Conservation (phyloP, 177 flowering plant genomes). For the Tripterygium wilfordii region DNA sequence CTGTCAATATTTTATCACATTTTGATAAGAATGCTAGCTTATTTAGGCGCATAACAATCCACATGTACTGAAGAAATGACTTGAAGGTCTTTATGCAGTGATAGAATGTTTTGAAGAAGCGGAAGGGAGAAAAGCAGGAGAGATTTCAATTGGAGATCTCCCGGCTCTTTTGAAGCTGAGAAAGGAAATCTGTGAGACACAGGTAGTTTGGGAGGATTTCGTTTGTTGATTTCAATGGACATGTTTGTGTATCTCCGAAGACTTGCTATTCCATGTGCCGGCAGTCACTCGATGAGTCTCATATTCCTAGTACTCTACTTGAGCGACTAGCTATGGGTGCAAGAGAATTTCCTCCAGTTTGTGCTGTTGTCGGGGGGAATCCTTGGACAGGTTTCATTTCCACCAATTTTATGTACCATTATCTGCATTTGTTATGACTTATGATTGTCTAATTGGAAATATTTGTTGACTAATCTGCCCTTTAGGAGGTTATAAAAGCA, state of each 20-base stretch:
- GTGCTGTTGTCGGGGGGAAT: conserved; percentile 91
- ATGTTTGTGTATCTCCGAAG: conserved; percentile 4
- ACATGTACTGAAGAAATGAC: no score
- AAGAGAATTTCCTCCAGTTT: conserved; percentile 85
- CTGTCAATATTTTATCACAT: no score
- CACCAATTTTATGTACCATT: no score
- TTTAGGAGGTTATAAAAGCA: conserved; percentile 91
- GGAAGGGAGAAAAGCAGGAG: conserved; percentile 63
- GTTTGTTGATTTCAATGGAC: not conserved
- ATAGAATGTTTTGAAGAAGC: conserved; percentile 69
- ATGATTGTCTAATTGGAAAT: no score
- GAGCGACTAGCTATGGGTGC: conserved; percentile 51
- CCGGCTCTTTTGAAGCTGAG: conserved; percentile 52
- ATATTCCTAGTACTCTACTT: conserved; percentile 60
- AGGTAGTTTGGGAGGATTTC: conserved; percentile 30
- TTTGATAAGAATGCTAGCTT: no score
- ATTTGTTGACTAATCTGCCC: no score
- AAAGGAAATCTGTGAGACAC: conserved; percentile 68
- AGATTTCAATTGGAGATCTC: conserved; percentile 59
- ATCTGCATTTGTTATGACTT: no score
- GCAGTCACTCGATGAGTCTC: conserved; percentile 69
- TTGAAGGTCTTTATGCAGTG: no score
- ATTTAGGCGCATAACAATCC: no score
- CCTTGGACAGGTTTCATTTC: conserved; percentile 76
- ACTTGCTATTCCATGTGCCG: conserved; percentile 1